Evolutionary conservation across 179 eudicot genomes (phyloP).

Genomic region (Spergularia azorica): DNA sequence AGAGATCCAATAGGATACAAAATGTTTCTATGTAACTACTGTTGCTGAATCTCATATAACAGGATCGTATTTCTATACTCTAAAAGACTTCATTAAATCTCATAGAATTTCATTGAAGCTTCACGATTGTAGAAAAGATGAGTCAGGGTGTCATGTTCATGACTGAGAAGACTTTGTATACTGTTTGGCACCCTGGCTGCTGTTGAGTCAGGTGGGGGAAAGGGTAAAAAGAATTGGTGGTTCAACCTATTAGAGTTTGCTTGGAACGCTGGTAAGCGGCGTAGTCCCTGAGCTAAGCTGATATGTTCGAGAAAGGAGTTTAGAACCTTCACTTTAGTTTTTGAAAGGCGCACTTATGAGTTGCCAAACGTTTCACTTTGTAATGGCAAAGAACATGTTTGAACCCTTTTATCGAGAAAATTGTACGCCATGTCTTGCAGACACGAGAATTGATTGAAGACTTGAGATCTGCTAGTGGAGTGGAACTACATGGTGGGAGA

Average conservation of each 20-base stretch:
- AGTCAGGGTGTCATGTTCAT: no score
- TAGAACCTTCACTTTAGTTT: background rate
- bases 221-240: background rate
- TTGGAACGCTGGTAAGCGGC: background rate
- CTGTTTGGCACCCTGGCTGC: no score
- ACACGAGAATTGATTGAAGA: conserved; percentile 91
- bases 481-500: conserved; percentile 62
- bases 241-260: background rate
- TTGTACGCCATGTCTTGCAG: conserved; percentile 40
- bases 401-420: conserved; percentile 10
- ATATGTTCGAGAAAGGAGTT: no score
- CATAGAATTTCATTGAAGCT: no score
- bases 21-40: background rate
- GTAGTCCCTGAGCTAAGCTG: background rate
- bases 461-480: conserved; percentile 66
- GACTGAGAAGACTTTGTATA: no score
- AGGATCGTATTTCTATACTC: no score
- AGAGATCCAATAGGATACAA: background rate
- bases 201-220: no score
- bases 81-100: no score
- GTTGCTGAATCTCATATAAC: background rate
- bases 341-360: background rate
- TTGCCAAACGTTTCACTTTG: background rate
- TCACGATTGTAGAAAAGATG: no score
- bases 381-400: background rate